Conservation (phyloP, 2,329 filamentous ascomycete species). For the Apiospora aurea region DNA sequence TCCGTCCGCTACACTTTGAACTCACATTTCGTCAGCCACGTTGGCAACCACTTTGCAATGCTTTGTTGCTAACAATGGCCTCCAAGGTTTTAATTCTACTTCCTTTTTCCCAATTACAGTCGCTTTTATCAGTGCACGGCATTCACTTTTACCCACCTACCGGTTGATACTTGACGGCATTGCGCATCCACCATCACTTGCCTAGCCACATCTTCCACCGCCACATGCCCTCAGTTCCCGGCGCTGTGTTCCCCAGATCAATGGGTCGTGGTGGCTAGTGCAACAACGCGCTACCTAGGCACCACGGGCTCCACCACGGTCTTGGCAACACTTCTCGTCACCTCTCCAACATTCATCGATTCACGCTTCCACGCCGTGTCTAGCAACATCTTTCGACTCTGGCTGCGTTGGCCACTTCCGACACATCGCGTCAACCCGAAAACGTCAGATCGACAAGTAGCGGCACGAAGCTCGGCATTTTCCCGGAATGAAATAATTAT, state of each 20-base stretch:
- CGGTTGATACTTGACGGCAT: not conserved
- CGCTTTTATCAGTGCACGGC: not conserved
- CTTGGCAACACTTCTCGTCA: conserved; percentile 20
- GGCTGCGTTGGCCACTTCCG: not conserved
- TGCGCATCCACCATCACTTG: not conserved
- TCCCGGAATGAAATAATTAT: conserved; percentile 16
- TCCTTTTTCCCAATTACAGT: not conserved
- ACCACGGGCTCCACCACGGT: not conserved
- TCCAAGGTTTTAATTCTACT: not conserved
- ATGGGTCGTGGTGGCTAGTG: conserved; percentile 14
- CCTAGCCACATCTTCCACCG: not conserved
- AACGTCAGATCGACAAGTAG: not conserved
- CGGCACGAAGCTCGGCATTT: not conserved
- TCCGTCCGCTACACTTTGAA: not conserved
- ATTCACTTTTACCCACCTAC: not conserved
- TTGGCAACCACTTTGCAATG: not conserved
- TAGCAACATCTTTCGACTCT: conserved; percentile 17
- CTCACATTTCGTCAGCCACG: not conserved
- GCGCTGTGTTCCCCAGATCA: conserved; percentile 11
- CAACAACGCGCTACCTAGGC: not conserved
- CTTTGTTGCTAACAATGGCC: not conserved
- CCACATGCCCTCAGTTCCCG: not conserved
- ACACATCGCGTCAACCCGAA: not conserved
- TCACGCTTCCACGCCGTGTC: not conserved
- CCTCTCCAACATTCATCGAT: conserved; percentile 13